phyloP scores from a whole-genome alignment of 2,329 filamentous ascomycete species.

The Dissoconium aciculare region DNA sequence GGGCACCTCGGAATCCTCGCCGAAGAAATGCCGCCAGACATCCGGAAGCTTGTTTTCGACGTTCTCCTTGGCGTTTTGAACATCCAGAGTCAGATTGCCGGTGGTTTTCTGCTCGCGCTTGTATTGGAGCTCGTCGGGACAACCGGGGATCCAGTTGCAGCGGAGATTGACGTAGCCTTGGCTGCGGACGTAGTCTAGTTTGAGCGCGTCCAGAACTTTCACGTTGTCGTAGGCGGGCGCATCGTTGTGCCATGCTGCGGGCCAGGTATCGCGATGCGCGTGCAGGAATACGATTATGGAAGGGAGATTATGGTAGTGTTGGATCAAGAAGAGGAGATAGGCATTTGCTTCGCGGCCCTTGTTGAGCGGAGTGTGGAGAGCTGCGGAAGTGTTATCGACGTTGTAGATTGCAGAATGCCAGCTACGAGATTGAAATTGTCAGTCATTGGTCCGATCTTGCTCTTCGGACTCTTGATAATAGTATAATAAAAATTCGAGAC shows the following conservation, averaged over 20 bases:
- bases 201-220: conserved; percentile 14
- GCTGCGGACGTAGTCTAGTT: conserved; percentile 11
- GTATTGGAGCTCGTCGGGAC: conserved; percentile 14
- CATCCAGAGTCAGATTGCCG: no score
- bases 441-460: no score
- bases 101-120: conserved; percentile 12
- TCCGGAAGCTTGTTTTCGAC: conserved; percentile 13
- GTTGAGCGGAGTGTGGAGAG: conserved; percentile 16
- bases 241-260: conserved; percentile 19
- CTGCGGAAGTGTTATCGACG: conserved; percentile 20
- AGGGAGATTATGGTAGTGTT: conserved; percentile 28
- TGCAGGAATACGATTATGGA: conserved; percentile 19
- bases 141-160: conserved; percentile 14
- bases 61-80: no score
- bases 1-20: conserved; percentile 8
- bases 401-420: conserved; percentile 34
- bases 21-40: conserved; percentile 15
- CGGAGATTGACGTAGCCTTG: conserved; percentile 19
- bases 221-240: conserved; percentile 15
- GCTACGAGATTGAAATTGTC: no score
- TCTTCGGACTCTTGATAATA: no score
- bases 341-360: conserved; percentile 35
- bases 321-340: conserved; percentile 34
- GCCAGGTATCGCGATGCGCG: conserved; percentile 15
- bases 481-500: no score